Evolutionary conservation across 148 eudicot species (phyloP), one percentile per base, ranked within the genome.

Genomic region (Chenopodium quinoa): DNA sequence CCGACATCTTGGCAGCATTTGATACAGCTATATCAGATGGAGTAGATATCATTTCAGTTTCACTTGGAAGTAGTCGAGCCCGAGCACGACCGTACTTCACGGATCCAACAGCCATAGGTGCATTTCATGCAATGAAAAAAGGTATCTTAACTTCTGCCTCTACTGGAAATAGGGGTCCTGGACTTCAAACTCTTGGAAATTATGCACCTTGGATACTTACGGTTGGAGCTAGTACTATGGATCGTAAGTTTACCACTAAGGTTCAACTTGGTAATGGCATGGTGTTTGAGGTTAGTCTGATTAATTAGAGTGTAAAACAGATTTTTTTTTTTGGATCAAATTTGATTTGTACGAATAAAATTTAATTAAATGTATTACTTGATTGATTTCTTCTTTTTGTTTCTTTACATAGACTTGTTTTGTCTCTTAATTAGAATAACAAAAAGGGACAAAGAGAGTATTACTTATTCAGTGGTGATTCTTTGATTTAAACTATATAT

Each of bases 1-100:
- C 88, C 0, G 92, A 91, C 52, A 71, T 87, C 1, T 56, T 91
- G 2, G 90, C 91, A 12, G 94, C 94, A 20, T 86, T 91, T 77
- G 92, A 91, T 65, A 83, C 88, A 31, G 94, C 94, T 47, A 84
- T 89, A 14, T 83, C 82, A 1, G 94, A 91, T 82, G 94, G 92
- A 19, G 94, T 91, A 2, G 89, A 89, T 19, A 80, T 91, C 8
- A 84, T 89, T 1, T 89, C 93, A 2, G 4, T 88, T n/a, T 91
- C 92, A 0, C 9, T 88, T 1, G 90, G 66, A 62, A 20, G 66
- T 40, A 5, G 44, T 62, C 66, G 90, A 40, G 79, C 70, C 31
- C 1, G 1, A 3, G 46, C 19, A n/a, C 4, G 1, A 5, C 81
- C 77, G 81, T 89, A 86, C 60, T 87, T 88, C 3, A 20, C 22